Conservation (phyloP, 2,329 filamentous ascomycete species). For the Neoscytalidium dimidiatum region DNA sequence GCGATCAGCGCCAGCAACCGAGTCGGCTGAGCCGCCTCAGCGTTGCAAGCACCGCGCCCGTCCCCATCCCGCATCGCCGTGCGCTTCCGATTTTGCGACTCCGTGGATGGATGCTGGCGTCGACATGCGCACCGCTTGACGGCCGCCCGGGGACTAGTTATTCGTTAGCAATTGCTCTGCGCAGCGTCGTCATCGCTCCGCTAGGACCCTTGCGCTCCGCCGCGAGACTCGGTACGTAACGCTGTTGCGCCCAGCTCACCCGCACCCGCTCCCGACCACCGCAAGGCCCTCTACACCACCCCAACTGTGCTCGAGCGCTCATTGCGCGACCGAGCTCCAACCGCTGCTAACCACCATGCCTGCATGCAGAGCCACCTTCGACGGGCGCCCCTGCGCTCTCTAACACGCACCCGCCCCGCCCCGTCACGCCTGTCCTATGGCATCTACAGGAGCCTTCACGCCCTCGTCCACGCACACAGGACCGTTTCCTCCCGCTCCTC, state of each 20-base stretch:
- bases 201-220: conserved; percentile 13
- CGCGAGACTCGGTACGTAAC: conserved; percentile 17
- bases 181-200: conserved; percentile 7
- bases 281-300: conserved; percentile 12
- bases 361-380: background rate
- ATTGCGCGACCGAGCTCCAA: background rate
- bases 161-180: conserved; percentile 13
- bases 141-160: conserved; percentile 5
- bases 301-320: background rate
- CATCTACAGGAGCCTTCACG: conserved; percentile 35
- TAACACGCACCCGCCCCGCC: background rate
- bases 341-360: conserved; percentile 8
- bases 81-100: conserved; percentile 15
- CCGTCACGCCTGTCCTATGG: conserved; percentile 36
- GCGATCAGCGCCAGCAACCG: conserved; percentile 18
- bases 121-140: conserved; percentile 19
- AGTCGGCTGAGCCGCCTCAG: conserved; percentile 14
- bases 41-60: conserved; percentile 13
- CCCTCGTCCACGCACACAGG: conserved; percentile 45
- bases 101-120: conserved; percentile 13
- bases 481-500: conserved; percentile 34
- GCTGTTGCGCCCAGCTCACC: conserved; percentile 3
- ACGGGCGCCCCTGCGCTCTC: conserved; percentile 1
- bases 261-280: too few species aligned
- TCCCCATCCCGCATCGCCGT: conserved; percentile 11